Evolutionary conservation across 495 filamentous ascomycete genomes (phyloP).

Genomic region (Penicillium odoratum): DNA sequence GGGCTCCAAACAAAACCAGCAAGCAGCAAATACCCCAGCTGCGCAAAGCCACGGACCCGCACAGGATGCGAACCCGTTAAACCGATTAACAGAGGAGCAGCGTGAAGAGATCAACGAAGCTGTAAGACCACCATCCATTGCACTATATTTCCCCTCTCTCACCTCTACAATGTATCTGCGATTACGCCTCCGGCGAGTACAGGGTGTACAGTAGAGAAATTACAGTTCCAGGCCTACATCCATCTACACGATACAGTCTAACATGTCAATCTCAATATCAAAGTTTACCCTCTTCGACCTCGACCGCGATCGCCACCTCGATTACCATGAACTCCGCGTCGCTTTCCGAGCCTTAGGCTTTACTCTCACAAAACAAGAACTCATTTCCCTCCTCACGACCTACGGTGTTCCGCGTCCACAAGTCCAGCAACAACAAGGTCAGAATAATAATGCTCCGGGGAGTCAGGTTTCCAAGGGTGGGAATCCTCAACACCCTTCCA

Average conservation of each 20-base stretch:
- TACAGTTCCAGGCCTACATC: neutral
- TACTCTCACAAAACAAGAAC: constrained; percentile 80
- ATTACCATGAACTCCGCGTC: constrained; percentile 98
- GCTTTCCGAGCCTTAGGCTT: constrained; percentile 96
- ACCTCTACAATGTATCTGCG: neutral
- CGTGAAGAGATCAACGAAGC: constrained; percentile 87
- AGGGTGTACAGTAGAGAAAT: neutral
- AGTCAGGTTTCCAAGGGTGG: constrained; percentile 23
- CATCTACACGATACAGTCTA: constrained; percentile 1
- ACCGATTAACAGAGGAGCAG: constrained; percentile 76
- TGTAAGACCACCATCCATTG: constrained; percentile 49
- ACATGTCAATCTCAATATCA: neutral
- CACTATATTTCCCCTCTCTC: neutral
- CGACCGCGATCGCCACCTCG: constrained; percentile 89
- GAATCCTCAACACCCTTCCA: constrained; percentile 49
- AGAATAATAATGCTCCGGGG: constrained; percentile 22
- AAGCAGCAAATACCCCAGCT: constrained; percentile 27
- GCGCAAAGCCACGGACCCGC: constrained; percentile 38
- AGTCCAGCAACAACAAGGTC: constrained; percentile 43
- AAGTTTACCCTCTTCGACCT: constrained; percentile 97
- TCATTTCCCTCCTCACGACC: constrained; percentile 70
- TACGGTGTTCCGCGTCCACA: constrained; percentile 64
- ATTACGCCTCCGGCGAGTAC: neutral
- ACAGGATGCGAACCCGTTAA: constrained; percentile 50
- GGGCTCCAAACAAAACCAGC: constrained; percentile 31